A percentile compares a stretch with the other conserved stretches of the same genome.
These are phyloP conservation scores for Stylosanthes scabra DNA, from an alignment of 331 rosid genomes.

Conservation along the genomic window DNA sequence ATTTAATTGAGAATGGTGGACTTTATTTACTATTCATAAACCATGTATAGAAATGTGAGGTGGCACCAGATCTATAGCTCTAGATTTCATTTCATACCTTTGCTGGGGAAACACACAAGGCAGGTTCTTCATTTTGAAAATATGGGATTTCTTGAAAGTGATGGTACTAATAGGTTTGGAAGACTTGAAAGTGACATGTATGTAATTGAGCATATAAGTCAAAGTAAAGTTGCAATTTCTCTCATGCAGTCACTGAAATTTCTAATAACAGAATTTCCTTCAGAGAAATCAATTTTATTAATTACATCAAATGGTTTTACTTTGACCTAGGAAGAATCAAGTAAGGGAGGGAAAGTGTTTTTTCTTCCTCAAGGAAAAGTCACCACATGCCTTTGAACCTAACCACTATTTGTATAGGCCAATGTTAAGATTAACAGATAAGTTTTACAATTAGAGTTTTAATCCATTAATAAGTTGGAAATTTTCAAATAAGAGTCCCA, in stretches of 20 bases:
- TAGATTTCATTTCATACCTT: too few species aligned
- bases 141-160: slow-evolving; percentile 26
- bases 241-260: slow-evolving; percentile 31
- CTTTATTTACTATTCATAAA: too few species aligned
- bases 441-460: slow-evolving; percentile 21
- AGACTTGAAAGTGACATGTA: slow-evolving; percentile 27
- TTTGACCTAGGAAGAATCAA: slow-evolving; percentile 38
- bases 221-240: slow-evolving; percentile 15
- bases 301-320: too few species aligned
- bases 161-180: slow-evolving; percentile 28
- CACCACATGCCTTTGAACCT: slow-evolving; percentile 44
- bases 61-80: slow-evolving; percentile 24
- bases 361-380: not conserved
- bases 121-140: slow-evolving; percentile 41
- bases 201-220: slow-evolving; percentile 15
- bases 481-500: not conserved
- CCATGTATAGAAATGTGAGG: slow-evolving; percentile 32
- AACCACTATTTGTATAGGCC: not conserved
- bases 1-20: too few species aligned
- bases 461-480: slow-evolving; percentile 14
- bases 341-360: not conserved
- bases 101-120: slow-evolving; percentile 40
- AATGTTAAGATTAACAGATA: slow-evolving; percentile 10
- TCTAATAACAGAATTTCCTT: not conserved
- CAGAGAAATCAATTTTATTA: slow-evolving; percentile 28